These are phyloP conservation scores for Verbena officinalis DNA, from an alignment of 257 asterid species.

Conservation along the genomic window DNA sequence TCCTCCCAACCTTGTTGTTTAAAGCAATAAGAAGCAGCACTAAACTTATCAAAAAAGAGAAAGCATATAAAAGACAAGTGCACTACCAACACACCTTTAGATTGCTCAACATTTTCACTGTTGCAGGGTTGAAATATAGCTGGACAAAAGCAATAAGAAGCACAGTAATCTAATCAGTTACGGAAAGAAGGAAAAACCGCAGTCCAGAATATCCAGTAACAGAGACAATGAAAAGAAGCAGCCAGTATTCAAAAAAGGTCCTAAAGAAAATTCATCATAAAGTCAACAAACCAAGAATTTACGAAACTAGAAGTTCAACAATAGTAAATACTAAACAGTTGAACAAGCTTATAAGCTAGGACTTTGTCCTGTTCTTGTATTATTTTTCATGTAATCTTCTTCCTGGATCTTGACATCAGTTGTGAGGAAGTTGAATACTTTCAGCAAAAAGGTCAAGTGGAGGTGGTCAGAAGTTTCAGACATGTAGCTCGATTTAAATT, in stretches of 20 bases:
- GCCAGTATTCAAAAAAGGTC: neutral
- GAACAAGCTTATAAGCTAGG: constrained; percentile 15
- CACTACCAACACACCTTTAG: constrained; percentile 68
- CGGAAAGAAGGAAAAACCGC: constrained; percentile 18
- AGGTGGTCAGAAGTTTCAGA: neutral
- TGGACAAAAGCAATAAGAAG: constrained; percentile 37
- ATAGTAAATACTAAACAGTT: constrained; percentile 3
- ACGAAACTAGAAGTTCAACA: neutral
- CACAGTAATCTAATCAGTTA: constrained; percentile 20
- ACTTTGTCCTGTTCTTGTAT: constrained; percentile 4
- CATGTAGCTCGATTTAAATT: constrained; percentile 3
- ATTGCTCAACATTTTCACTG: constrained; percentile 99
- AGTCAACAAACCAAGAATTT: neutral
- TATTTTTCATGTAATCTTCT: constrained; percentile 9
- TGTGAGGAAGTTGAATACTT: neutral
- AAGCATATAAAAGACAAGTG: constrained; percentile 23
- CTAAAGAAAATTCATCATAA: neutral
- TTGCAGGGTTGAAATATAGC: constrained; percentile 97
- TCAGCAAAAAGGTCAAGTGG: neutral
- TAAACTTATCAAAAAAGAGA: constrained; percentile 16
- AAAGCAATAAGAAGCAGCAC: neutral
- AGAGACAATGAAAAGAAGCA: constrained; percentile 11
- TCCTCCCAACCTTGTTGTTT: constrained; percentile 18
- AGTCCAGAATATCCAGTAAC: constrained; percentile 13
- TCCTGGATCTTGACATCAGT: constrained; percentile 14